phyloP scores from a whole-genome alignment of 768 basidiomycete species.

The Leccinum subtestaceum region DNA sequence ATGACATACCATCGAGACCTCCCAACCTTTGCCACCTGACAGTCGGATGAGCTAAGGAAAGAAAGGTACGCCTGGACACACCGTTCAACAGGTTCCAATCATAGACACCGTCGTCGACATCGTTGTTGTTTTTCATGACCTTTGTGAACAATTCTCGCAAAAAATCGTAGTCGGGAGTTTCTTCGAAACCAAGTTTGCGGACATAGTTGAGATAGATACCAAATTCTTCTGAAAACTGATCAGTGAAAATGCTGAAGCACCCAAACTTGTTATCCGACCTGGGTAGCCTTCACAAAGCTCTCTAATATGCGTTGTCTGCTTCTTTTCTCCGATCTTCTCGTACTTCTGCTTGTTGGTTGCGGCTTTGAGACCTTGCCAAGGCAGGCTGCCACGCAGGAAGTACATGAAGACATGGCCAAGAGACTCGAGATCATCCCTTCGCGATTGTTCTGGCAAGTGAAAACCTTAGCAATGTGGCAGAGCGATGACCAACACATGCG shows the following conservation, averaged over 20 bases:
- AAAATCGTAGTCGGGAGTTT: conserved; percentile 99
- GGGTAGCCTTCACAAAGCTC: conserved; percentile 96
- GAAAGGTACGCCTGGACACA: conserved; percentile 27
- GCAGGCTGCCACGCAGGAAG: conserved; percentile 92
- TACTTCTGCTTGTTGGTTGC: conserved; percentile 99
- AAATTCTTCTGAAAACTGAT: conserved; percentile 76
- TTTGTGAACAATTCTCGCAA: conserved; percentile 92
- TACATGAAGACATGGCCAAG: conserved; percentile 99
- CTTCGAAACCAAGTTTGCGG: conserved; percentile 97
- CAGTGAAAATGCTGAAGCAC: conserved; percentile 7
- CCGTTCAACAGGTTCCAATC: conserved; percentile 96
- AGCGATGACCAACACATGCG: neutral
- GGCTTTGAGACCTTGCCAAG: conserved; percentile 99
- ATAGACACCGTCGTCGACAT: conserved; percentile 89
- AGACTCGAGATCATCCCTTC: conserved; percentile 97
- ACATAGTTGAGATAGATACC: conserved; percentile 99
- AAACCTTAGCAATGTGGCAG: conserved; percentile 7
- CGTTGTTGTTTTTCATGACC: conserved; percentile 87
- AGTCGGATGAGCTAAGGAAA: conserved; percentile 8
- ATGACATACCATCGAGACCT: conserved; percentile 65
- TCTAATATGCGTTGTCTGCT: conserved; percentile 96
- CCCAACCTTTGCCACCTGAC: conserved; percentile 91
- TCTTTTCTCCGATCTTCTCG: conserved; percentile 99
- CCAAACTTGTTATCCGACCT: conserved; percentile 45
- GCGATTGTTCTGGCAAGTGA: conserved; percentile 66